These are phyloP conservation scores for Fusarium sp. DNA, from an alignment of 2,329 filamentous ascomycete genomes.

Conservation along the genomic window DNA sequence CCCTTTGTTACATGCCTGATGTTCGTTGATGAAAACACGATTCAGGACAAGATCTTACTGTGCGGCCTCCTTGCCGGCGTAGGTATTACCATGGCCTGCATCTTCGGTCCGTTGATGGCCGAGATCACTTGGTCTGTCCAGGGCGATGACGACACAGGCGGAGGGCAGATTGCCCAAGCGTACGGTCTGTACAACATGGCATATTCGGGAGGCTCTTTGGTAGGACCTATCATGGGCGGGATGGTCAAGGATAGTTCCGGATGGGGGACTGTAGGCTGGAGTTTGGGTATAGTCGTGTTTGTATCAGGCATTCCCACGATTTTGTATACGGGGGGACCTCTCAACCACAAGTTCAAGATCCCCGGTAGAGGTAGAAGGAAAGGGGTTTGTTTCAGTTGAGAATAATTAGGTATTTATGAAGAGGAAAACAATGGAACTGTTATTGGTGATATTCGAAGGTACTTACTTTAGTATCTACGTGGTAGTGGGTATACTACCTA, in stretches of 20 bases:
- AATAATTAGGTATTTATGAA: neutral
- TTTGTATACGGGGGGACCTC: slow-evolving; percentile 48
- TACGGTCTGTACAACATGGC: slow-evolving; percentile 54
- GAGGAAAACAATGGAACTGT: neutral
- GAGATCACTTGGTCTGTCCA: slow-evolving; percentile 52
- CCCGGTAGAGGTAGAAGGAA: slow-evolving; percentile 41
- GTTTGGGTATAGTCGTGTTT: slow-evolving; percentile 46
- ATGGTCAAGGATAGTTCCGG: slow-evolving; percentile 50
- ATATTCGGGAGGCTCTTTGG: slow-evolving; percentile 49
- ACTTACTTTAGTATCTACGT: neutral
- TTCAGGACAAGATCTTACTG: slow-evolving; percentile 49
- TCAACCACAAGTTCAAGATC: slow-evolving; percentile 25
- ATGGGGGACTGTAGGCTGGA: slow-evolving; percentile 52
- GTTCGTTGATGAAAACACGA: slow-evolving; percentile 49
- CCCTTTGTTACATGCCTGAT: slow-evolving; percentile 52
- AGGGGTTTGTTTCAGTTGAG: neutral
- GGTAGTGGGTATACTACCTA: neutral
- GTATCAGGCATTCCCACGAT: slow-evolving; percentile 46
- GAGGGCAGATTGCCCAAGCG: slow-evolving; percentile 50
- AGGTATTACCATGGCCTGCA: slow-evolving; percentile 48
- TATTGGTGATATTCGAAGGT: neutral
- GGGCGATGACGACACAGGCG: slow-evolving; percentile 36
- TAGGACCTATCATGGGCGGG: slow-evolving; percentile 52
- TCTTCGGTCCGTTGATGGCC: slow-evolving; percentile 53
- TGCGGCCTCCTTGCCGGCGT: slow-evolving; percentile 50